Base-by-base conservation (phyloP, 495 filamentous ascomycete genomes). In the Talaromyces borbonicus region DNA sequence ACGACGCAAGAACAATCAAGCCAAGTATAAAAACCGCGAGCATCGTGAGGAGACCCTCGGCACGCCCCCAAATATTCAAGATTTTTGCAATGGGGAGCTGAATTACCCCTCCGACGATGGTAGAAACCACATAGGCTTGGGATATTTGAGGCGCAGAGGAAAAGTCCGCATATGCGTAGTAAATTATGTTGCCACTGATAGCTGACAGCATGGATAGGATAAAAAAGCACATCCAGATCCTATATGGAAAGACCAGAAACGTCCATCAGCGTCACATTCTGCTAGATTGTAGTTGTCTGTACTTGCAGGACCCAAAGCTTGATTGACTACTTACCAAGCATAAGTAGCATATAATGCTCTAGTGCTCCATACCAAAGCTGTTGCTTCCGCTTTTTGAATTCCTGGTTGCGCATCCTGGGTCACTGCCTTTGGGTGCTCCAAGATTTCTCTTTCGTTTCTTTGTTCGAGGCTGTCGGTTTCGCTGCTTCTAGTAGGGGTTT, bases 41-140 rank as follows among this genome's bases (percentile, higher is more conserved):
- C 29, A 66, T 62, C 35, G 73, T 42, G 7, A 65, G 66, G 48
- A 82, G 76, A 23, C 64, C 72, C 49, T 75, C 62, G 49, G 73
- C 49, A 52, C 78, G 56, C 31, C 83, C 83, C 72, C 76, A 85
- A 20, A 82, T 63, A 55, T 85, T 81, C 41, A 85, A 59, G 23
- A 83, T 68, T 55, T 84, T 84, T 25, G 79, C 81, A 9, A 83
- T 60, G 4, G 81, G 73, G n/a, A 85, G 63, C 50, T 81, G 81
- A n/a, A 75, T 54, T 25, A 85, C 66, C 37, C 81, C 83, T 43
- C 74, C 77, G 46, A 86, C 73, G 40, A 86, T 39, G 11, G 47
- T 63, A 15, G 62, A 48, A 8, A 70, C 29, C 37, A 70, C 62
- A 35, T 55, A 58, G 7, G 65, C 51, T 0, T 62, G 66, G 3